Base-by-base conservation (phyloP, 2,329 filamentous ascomycete species). In the Penicillium sp. region DNA sequence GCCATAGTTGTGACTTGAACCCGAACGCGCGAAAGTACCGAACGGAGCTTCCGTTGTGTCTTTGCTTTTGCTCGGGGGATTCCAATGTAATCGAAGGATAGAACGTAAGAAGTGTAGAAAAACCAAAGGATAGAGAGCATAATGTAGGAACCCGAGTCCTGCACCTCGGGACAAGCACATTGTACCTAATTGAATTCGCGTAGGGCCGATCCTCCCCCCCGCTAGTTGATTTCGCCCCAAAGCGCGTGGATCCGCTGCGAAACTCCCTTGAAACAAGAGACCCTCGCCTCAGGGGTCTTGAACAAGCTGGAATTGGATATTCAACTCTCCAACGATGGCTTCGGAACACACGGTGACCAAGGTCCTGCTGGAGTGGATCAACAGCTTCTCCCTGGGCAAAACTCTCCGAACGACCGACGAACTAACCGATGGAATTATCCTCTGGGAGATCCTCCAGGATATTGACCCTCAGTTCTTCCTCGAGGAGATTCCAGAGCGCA, bases 371-470 rank as follows among this genome's bases (percentile, higher is more conserved):
- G 76, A 78, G 70, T 79, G 77, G 77, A 71, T 79, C 65, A 77
- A 77, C 67, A 76, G 72, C 65, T 75, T 77, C 62, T 71, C 72
- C 43, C 63, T 77, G 43, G 75, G 74, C 43, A 76, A 75, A 58
- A 74, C 72, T 22, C 70, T 77, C 51, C 70, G 71, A 45, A 67
- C 69, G 16, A 71, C 68, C 24, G 71, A 70, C 60, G 77, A 79
- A 58, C 63, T 79, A 57, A 76, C 67, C 43, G 75, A 78, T 59
- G 77, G 77, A 16, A 71, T 72, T 31, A 73, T 79, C 18, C 61
- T 79, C 40, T 79, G 77, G 77, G 77, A 78, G 54, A 75, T 78
- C 32, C 62, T 79, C 43, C 77, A 79, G 60, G 76, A 79, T 54
- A 77, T 80, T 47, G 77, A 80, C 60, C 72, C 75, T 27, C 72